A percentile compares a stretch with the other conserved stretches of the same genome.
Conservation (phyloP, 139 green algal genomes). For the Yamagishiella unicocca region DNA sequence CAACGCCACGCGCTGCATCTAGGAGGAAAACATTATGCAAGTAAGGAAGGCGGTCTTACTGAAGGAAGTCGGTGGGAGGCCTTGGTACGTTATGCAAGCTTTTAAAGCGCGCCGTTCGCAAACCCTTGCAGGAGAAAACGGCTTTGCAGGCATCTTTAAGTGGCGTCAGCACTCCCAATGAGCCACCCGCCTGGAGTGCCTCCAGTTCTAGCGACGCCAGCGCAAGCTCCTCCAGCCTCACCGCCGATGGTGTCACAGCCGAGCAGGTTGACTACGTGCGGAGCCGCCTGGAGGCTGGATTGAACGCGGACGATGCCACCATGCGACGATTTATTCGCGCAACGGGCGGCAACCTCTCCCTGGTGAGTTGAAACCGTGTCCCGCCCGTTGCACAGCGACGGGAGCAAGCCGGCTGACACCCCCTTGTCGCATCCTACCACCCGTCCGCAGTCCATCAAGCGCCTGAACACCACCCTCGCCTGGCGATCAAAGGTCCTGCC, state of each 20-base stretch:
- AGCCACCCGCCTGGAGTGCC: background rate
- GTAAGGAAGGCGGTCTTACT: too few relatives aligned
- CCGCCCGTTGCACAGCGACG: background rate
- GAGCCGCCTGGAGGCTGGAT: background rate
- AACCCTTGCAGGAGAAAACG: too few relatives aligned
- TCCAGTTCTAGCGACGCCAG: background rate
- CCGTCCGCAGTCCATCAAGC: slow-evolving; percentile 62
- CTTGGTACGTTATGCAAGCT: too few relatives aligned
- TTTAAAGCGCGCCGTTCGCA: too few relatives aligned
- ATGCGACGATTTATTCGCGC: slow-evolving; percentile 38
- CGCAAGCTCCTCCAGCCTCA: background rate
- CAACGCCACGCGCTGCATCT: too few relatives aligned
- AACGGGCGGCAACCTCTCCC: slow-evolving; percentile 40
- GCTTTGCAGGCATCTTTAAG: background rate
- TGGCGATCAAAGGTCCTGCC: slow-evolving; percentile 68
- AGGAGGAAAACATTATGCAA: too few relatives aligned
- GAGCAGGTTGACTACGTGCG: slow-evolving; percentile 22
- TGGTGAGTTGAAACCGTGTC: slow-evolving; percentile 25
- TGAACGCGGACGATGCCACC: background rate
- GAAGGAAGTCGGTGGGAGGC: too few relatives aligned
- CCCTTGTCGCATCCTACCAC: background rate
- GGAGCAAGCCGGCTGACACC: too few relatives aligned
- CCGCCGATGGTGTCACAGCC: background rate
- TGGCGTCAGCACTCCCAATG: background rate
- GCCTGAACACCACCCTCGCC: slow-evolving; percentile 65